Conservation (phyloP, 1,284 basidiomycete species). For the Apiotrichum veenhuisii region DNA sequence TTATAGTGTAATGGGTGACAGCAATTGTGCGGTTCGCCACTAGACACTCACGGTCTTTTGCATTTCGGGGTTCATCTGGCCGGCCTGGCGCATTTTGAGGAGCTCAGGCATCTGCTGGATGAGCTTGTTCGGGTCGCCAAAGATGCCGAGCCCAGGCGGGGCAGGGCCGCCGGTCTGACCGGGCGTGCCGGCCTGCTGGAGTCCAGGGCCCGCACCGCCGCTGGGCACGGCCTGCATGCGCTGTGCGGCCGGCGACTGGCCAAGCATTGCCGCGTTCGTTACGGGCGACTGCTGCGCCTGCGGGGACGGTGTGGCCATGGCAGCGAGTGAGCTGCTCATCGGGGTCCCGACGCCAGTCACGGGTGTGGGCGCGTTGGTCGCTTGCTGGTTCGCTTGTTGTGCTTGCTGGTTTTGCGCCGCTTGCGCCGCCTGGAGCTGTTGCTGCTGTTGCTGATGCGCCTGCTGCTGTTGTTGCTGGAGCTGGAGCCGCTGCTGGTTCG, state of each 20-base stretch:
- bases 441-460: constrained; percentile 13
- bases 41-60: constrained; percentile 14
- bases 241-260: constrained; percentile 17
- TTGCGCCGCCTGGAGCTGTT: constrained; percentile 11
- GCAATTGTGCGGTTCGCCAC: not conserved
- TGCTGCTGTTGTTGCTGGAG: constrained; percentile 11
- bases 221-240: constrained; percentile 20
- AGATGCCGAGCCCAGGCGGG: constrained; percentile 10
- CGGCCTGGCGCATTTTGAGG: constrained; percentile 17
- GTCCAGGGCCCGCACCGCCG: constrained; percentile 15
- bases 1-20: not conserved
- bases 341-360: constrained; percentile 11
- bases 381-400: not conserved
- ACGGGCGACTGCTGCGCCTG: constrained; percentile 17
- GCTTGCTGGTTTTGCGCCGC: constrained; percentile 4
- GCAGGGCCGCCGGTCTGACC: not conserved
- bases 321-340: constrained; percentile 8
- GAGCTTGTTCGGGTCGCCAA: constrained; percentile 16
- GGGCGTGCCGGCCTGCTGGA: constrained; percentile 6
- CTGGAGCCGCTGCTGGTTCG: constrained; percentile 11
- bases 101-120: constrained; percentile 19
- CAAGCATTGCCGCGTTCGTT: constrained; percentile 11
- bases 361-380: not conserved
- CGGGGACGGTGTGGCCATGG: constrained; percentile 17
- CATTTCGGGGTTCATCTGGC: constrained; percentile 18